Evolutionary conservation across 371 early-diverging fungal genomes (phyloP).

Genomic region (Ordospora pajunii): DNA sequence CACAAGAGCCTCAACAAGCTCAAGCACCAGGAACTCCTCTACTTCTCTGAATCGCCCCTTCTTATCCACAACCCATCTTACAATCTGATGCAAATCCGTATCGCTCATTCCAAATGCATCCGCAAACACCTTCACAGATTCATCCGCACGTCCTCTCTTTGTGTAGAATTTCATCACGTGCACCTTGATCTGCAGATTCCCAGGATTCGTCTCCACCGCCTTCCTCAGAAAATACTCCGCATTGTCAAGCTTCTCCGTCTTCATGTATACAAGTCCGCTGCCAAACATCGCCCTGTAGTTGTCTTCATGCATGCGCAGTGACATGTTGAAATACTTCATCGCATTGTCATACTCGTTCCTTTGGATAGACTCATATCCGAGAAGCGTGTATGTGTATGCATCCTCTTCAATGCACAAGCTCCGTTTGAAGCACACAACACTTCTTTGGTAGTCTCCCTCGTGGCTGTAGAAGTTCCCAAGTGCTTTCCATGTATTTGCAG

Average conservation of each 20-base stretch:
- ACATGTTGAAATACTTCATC: conserved; percentile 49
- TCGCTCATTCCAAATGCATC: not conserved
- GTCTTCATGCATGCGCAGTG: conserved; percentile 45
- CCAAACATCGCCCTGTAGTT: conserved; percentile 60
- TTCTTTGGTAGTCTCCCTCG: conserved; percentile 46
- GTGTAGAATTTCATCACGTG: conserved; percentile 54
- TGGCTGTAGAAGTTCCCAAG: conserved; percentile 60
- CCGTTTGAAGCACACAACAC: conserved; percentile 52
- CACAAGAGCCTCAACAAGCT: conserved; percentile 47
- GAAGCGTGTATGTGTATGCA: conserved; percentile 51
- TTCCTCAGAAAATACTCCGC: conserved; percentile 52
- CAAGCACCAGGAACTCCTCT: conserved; percentile 49
- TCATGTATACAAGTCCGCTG: conserved; percentile 56
- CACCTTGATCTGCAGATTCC: conserved; percentile 49
- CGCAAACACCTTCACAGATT: conserved; percentile 26
- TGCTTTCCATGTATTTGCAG: conserved; percentile 55
- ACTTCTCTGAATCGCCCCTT: conserved; percentile 26
- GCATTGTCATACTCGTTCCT: conserved; percentile 56
- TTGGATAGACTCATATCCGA: conserved; percentile 60
- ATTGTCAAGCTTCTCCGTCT: conserved; percentile 48
- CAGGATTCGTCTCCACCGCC: conserved; percentile 49
- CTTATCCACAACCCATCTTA: not conserved
- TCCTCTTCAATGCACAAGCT: conserved; percentile 48
- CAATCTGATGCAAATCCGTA: conserved; percentile 12
- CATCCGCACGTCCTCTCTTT: conserved; percentile 18